Conservation (phyloP, 1,139 yeast genomes). For the Zygosaccharomyces sapae region DNA sequence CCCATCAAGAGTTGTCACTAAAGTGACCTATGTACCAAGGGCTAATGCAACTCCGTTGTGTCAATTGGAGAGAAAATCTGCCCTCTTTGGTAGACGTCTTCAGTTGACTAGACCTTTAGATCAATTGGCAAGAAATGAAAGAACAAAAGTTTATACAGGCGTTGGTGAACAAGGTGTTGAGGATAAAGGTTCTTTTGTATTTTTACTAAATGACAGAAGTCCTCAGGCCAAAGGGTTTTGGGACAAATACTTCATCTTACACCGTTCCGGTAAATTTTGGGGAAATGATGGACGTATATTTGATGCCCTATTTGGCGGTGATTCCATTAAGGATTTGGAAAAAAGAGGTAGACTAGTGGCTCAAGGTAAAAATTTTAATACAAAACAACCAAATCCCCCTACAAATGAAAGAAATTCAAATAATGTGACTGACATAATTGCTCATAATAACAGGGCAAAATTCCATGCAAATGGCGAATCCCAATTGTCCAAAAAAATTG, state of each 20-base stretch:
- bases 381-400: not conserved
- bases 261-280: constrained; percentile 32
- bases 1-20: constrained; percentile 30
- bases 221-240: constrained; percentile 16
- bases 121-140: constrained; percentile 20
- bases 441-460: constrained; percentile 18
- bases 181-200: constrained; percentile 29
- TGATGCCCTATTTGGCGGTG: constrained; percentile 32
- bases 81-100: constrained; percentile 21
- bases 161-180: constrained; percentile 33
- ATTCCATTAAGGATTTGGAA: constrained; percentile 19
- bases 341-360: constrained; percentile 3
- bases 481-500: constrained; percentile 12
- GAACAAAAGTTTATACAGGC: constrained; percentile 31
- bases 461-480: constrained; percentile 16
- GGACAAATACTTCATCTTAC: constrained; percentile 28
- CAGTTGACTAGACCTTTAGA: constrained; percentile 17
- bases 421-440: constrained; percentile 17
- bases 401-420: constrained; percentile 6
- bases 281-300: constrained; percentile 32
- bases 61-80: constrained; percentile 24
- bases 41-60: constrained; percentile 17
- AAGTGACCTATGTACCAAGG: constrained; percentile 27
- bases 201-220: constrained; percentile 24
- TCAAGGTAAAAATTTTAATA: constrained; percentile 2